Base-by-base conservation (phyloP, 306 rosid genomes). In the Prunus kanzakura region DNA sequence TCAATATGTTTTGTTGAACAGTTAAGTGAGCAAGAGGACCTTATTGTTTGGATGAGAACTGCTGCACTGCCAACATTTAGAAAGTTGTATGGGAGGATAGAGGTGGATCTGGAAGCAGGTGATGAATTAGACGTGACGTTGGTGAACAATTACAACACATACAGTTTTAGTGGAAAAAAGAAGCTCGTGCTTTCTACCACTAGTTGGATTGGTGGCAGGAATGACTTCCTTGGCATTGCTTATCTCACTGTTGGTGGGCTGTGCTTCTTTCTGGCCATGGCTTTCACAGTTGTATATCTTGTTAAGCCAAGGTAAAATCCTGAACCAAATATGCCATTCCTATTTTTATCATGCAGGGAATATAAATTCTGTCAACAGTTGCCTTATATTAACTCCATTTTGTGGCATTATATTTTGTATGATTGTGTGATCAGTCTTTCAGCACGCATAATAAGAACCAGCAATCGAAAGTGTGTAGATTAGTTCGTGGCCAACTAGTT, bases 191-290 rank as follows among this genome's bases (percentile, higher is more conserved):
- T 90, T 32, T 90, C 96, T 38, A 90, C 96, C 68, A 83, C 93
- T 74, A 88, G 88, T 68, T 90, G 96, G 96, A 87, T 90, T 76
- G 96, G 96, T 38, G 96, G 96, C 79, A 88, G 84, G 87, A 90
- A 90, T 74, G 91, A 90, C 85, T 90, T 90, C 75, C 92, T 90
- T 64, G 93, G 96, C 51, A 86, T 90, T 63, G 96, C 96, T n/a
- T 90, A 90, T 82, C 88, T 91, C 56, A 89, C 95, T 6, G 91
- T 93, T n/a, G 98, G 98, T 19, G 96, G 96, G 70, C 56, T 93
- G 75, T 90, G 98, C 91, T 89, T 91, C 91, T 83, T 89, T 82
- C 76, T 93, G 90, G 94, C 96, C 23, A 55, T 91, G 91, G 72
- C 86, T 80, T 93, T 93, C 86, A 89, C 95, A 45, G 58, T 93